A percentile compares a stretch with the other conserved stretches of the same genome.
These are phyloP conservation scores for Sporothrix luriei DNA, from an alignment of 2,329 filamentous ascomycete genomes.

Conservation along the genomic window DNA sequence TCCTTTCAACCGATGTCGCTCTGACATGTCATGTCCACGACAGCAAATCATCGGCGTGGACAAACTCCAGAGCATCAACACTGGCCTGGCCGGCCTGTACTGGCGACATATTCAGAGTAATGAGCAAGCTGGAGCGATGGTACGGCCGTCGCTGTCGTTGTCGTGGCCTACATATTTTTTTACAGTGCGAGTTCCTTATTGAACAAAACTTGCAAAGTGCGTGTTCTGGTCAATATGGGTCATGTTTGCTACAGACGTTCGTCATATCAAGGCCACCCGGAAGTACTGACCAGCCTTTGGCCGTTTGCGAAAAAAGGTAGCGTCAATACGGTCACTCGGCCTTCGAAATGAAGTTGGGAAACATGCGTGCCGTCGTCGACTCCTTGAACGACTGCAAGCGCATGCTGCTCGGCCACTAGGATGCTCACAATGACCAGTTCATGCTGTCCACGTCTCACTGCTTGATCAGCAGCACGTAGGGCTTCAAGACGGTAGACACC, in stretches of 20 bases:
- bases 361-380: slow-evolving; percentile 73
- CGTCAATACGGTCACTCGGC: slow-evolving; percentile 62
- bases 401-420: slow-evolving; percentile 78
- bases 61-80: slow-evolving; percentile 28
- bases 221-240: not conserved
- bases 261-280: slow-evolving; percentile 63
- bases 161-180: slow-evolving; percentile 28
- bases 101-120: slow-evolving; percentile 30
- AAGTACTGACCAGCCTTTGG: no score
- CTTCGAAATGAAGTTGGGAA: slow-evolving; percentile 69
- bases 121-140: slow-evolving; percentile 32
- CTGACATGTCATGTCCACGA: not conserved
- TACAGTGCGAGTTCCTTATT: slow-evolving; percentile 28
- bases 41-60: slow-evolving; percentile 27
- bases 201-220: not conserved
- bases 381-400: slow-evolving; percentile 73
- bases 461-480: slow-evolving; percentile 74
- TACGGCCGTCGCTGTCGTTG: slow-evolving; percentile 30
- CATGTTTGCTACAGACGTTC: slow-evolving; percentile 55
- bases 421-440: slow-evolving; percentile 74
- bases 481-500: slow-evolving; percentile 78
- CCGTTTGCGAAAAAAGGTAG: slow-evolving; percentile 58
- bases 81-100: slow-evolving; percentile 30
- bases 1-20: not conserved
- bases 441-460: slow-evolving; percentile 81